Evolutionary conservation across 768 basidiomycete genomes (phyloP).

Genomic region (Sarcomyxa edulis): DNA sequence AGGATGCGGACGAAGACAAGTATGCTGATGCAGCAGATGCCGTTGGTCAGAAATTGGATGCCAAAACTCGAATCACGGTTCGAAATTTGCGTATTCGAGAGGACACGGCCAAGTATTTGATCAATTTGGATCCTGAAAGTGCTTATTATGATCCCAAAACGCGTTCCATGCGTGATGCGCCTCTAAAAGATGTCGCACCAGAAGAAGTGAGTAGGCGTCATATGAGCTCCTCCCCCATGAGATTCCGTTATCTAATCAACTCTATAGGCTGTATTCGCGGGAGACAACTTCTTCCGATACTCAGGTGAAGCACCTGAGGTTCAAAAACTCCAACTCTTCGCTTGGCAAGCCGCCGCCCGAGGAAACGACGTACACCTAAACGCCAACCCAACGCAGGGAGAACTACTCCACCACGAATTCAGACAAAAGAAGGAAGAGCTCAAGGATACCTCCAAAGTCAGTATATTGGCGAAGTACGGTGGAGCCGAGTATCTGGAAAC

Average conservation of each 20-base stretch:
- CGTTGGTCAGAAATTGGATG: constrained; percentile 96
- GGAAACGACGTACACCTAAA: constrained; percentile 96
- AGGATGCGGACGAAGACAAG: constrained; percentile 95
- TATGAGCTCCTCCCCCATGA: constrained; percentile 3
- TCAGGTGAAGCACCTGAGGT: constrained; percentile 93
- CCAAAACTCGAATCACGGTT: constrained; percentile 97
- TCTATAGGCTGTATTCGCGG: constrained; percentile 78
- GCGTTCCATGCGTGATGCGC: constrained; percentile 98
- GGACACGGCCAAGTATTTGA: constrained; percentile 97
- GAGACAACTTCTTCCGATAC: constrained; percentile 91
- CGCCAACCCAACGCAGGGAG: constrained; percentile 94
- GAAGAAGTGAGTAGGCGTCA: constrained; percentile 67
- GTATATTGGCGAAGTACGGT: constrained; percentile 90
- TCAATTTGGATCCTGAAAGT: constrained; percentile 91
- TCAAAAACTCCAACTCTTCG: constrained; percentile 90
- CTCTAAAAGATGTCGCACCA: constrained; percentile 64
- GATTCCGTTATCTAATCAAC: constrained; percentile 4
- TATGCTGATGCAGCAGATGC: constrained; percentile 98
- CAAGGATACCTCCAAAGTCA: constrained; percentile 83
- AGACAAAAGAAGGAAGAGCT: constrained; percentile 88
- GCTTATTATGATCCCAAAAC: constrained; percentile 99
- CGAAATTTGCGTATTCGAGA: constrained; percentile 98
- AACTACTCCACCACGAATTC: constrained; percentile 88
- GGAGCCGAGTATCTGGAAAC: constrained; percentile 89
- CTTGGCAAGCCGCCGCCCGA: constrained; percentile 90